Evolutionary conservation across 106 monocot genomes (phyloP).

Genomic region (Amphibolis antarctica): DNA sequence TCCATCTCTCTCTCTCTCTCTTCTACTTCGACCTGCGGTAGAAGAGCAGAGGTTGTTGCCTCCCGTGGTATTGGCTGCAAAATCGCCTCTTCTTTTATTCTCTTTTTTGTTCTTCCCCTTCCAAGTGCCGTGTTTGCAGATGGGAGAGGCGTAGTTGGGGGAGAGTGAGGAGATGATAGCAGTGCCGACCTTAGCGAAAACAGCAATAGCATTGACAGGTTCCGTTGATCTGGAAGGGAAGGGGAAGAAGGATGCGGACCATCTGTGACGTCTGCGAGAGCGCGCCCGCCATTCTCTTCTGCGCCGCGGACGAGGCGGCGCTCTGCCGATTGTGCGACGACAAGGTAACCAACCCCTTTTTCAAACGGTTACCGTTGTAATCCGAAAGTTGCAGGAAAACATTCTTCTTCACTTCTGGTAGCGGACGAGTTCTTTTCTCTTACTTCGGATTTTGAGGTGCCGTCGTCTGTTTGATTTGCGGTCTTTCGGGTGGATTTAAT

Average conservation of each 20-base stretch:
- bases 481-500: too few relatives aligned
- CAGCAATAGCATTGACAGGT: conserved; percentile 8
- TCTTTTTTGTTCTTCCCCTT: too few relatives aligned
- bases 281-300: conserved; percentile 83
- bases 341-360: too few relatives aligned
- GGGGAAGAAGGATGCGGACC: conserved; percentile 39
- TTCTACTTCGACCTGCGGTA: not conserved
- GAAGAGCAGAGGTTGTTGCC: not conserved
- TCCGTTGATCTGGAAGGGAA: not conserved
- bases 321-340: conserved; percentile 85
- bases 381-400: too few relatives aligned
- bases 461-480: too few relatives aligned
- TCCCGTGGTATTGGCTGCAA: not conserved
- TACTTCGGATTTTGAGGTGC: too few relatives aligned
- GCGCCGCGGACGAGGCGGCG: conserved; percentile 89
- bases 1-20: not conserved
- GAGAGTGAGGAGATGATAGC: not conserved
- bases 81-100: too few relatives aligned
- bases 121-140: too few relatives aligned
- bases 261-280: conserved; percentile 98
- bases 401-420: too few relatives aligned
- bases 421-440: too few relatives aligned
- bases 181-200: not conserved
- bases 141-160: too few relatives aligned
- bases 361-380: too few relatives aligned